A percentile compares a stretch with the other conserved stretches of the same genome.
These are phyloP conservation scores for Dacryopinax primogenitus DNA, from an alignment of 768 basidiomycete species.

Conservation along the genomic window DNA sequence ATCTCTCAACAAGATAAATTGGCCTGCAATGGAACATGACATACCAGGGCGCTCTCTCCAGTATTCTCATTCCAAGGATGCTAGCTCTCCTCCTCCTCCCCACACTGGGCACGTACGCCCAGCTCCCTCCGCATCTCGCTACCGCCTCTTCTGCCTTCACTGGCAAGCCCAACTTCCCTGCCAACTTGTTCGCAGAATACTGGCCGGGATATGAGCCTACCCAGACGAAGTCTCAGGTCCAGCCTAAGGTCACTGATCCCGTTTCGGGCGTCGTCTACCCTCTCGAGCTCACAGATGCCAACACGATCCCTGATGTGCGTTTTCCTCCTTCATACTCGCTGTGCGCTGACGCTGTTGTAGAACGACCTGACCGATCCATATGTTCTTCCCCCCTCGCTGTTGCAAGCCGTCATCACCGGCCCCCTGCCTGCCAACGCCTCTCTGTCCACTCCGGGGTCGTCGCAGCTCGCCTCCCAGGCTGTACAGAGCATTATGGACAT, in stretches of 20 bases:
- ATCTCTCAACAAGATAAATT: too few species aligned
- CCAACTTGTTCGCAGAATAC: slow-evolving; percentile 11
- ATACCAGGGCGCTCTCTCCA: too few species aligned
- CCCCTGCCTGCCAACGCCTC: neutral
- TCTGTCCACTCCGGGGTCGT: slow-evolving; percentile 13
- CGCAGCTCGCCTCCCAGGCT: slow-evolving; percentile 8
- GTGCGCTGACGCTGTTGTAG: neutral
- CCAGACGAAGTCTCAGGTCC: slow-evolving; percentile 14
- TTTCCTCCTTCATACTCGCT: too few species aligned
- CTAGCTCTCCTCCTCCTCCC: neutral
- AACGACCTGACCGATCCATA: slow-evolving; percentile 13
- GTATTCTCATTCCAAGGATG: neutral
- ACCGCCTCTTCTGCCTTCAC: slow-evolving; percentile 13
- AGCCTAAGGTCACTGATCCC: slow-evolving; percentile 15
- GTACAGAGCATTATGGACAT: slow-evolving; percentile 11
- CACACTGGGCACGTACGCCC: neutral
- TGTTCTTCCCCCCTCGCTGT: slow-evolving; percentile 14
- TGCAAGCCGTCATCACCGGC: slow-evolving; percentile 6
- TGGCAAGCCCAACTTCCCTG: slow-evolving; percentile 3
- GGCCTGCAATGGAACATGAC: too few species aligned
- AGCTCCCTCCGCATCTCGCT: neutral
- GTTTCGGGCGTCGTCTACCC: slow-evolving; percentile 13
- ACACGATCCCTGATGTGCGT: slow-evolving; percentile 14
- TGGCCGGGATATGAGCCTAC: slow-evolving; percentile 13
- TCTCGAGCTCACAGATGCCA: slow-evolving; percentile 14